Percentiles rank a stretch among this genome's conserved stretches.
Conservation (phyloP, 495 filamentous ascomycete genomes). For the Baudoinia panamericana region DNA sequence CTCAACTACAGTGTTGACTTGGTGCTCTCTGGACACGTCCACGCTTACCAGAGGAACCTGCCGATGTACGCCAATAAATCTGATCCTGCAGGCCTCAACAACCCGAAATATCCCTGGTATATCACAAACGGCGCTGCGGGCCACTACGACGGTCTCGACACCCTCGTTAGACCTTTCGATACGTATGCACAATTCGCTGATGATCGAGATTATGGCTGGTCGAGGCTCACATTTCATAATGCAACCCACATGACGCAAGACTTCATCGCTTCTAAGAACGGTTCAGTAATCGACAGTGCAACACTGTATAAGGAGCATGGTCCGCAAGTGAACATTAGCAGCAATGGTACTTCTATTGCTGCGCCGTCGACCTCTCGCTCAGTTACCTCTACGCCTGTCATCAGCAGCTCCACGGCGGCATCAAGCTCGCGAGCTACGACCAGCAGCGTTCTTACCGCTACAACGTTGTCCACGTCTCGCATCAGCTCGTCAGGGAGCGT, state of each 20-base stretch:
- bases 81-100: constrained; percentile 15
- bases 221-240: constrained; percentile 12
- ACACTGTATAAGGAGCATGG: constrained; percentile 13
- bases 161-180: neutral
- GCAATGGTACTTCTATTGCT: no score
- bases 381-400: no score
- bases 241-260: constrained; percentile 10
- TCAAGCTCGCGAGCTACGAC: no score
- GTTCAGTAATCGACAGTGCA: constrained; percentile 3
- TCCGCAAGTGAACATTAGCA: no score
- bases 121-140: constrained; percentile 19
- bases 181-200: constrained; percentile 6
- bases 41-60: constrained; percentile 41
- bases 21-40: constrained; percentile 48
- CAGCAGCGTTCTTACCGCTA: no score
- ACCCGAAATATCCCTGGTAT: constrained; percentile 17
- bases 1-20: constrained; percentile 50
- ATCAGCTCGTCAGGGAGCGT: no score
- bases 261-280: constrained; percentile 5
- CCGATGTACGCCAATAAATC: constrained; percentile 25
- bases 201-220: constrained; percentile 6
- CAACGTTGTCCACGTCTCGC: no score
- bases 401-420: no score
- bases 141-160: constrained; percentile 17
- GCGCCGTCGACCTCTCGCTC: no score